A percentile compares a stretch with the other conserved stretches of the same genome.
phyloP scores from a whole-genome alignment of 768 basidiomycete species.

The Leccinum longicurvipes region DNA sequence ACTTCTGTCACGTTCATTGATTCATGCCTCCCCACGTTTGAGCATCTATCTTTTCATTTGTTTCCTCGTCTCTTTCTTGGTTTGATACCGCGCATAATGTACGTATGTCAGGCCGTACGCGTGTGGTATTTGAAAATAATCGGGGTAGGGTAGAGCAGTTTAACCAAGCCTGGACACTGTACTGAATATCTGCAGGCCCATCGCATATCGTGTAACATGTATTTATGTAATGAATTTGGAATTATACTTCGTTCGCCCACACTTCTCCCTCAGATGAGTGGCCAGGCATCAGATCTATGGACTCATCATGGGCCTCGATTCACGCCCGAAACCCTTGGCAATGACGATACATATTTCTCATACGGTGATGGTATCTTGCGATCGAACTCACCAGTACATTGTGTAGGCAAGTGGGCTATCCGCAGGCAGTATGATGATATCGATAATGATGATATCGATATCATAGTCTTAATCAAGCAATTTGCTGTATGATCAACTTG shows the following conservation, averaged over 20 bases:
- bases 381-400: too few relatives aligned
- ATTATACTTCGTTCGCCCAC: not conserved
- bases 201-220: not conserved
- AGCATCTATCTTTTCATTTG: not conserved
- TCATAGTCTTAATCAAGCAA: not conserved
- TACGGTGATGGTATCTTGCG: not conserved
- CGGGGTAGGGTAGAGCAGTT: not conserved
- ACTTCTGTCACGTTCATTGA: not conserved
- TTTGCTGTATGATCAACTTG: not conserved
- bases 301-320: not conserved
- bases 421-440: not conserved
- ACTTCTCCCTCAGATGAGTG: not conserved
- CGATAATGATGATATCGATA: not conserved
- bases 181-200: not conserved
- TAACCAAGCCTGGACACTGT: not conserved
- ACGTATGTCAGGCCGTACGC: not conserved
- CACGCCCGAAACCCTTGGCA: not conserved
- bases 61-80: not conserved
- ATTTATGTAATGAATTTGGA: not conserved
- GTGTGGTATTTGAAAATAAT: not conserved
- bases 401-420: not conserved
- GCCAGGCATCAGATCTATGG: not conserved
- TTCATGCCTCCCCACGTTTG: not conserved
- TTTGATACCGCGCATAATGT: not conserved
- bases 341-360: not conserved